Evolutionary conservation across 2,329 filamentous ascomycete species (phyloP).

Genomic region (Xylariaceae sp.): DNA sequence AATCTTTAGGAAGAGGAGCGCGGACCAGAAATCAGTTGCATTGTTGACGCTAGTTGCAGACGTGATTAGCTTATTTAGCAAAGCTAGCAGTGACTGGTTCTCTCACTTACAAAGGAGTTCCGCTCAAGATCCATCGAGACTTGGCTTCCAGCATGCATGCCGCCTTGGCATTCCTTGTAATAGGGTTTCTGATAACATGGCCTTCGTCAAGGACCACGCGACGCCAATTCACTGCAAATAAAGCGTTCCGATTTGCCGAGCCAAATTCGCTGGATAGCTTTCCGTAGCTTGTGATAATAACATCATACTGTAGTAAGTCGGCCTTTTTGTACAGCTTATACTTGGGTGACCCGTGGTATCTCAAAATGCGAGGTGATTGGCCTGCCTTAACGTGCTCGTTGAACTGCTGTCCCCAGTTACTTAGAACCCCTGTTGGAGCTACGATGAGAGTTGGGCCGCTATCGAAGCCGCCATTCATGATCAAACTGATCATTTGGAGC

Average conservation of each 20-base stretch:
- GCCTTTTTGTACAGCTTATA: slow-evolving; percentile 21
- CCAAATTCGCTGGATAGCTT: slow-evolving; percentile 72
- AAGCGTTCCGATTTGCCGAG: slow-evolving; percentile 48
- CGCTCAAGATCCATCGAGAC: slow-evolving; percentile 80
- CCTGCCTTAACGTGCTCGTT: slow-evolving; percentile 70
- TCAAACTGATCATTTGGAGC: slow-evolving; percentile 80
- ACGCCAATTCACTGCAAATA: slow-evolving; percentile 68
- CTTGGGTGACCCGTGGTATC: slow-evolving; percentile 68
- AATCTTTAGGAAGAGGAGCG: slow-evolving; percentile 77
- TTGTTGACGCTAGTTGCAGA: slow-evolving; percentile 68
- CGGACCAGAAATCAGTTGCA: slow-evolving; percentile 79
- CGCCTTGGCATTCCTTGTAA: slow-evolving; percentile 73
- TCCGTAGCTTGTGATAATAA: slow-evolving; percentile 86
- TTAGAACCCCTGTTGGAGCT: slow-evolving; percentile 84
- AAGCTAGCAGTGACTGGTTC: not conserved
- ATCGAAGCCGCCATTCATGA: slow-evolving; percentile 60
- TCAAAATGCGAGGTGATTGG: slow-evolving; percentile 68
- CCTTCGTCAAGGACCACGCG: slow-evolving; percentile 84
- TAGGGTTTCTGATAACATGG: slow-evolving; percentile 79
- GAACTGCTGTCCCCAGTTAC: slow-evolving; percentile 86
- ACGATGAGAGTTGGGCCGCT: slow-evolving; percentile 76
- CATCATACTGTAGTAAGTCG: slow-evolving; percentile 70
- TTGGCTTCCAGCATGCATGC: slow-evolving; percentile 70
- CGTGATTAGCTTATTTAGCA: slow-evolving; percentile 34
- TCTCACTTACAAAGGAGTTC: slow-evolving; percentile 71